Evolutionary conservation across 2,329 filamentous ascomycete species (phyloP).

Genomic region (Zasmidium citrigriseum): DNA sequence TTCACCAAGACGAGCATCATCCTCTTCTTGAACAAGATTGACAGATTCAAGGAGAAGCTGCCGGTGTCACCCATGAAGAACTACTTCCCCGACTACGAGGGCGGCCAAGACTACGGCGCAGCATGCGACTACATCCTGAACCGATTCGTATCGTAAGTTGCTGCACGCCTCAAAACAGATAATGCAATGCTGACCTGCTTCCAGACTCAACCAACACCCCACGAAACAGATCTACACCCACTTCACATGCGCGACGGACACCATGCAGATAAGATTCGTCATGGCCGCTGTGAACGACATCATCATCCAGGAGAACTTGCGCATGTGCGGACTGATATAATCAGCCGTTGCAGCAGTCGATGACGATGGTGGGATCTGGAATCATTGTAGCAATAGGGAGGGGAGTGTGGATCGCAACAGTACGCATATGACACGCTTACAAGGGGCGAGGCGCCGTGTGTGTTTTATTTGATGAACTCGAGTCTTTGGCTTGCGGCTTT

Average conservation of each 20-base stretch:
- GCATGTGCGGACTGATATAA: conserved; percentile 94
- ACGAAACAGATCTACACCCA: conserved; percentile 99
- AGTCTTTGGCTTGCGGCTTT: not conserved
- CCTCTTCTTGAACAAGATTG: conserved; percentile 74
- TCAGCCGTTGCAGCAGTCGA: conserved; percentile 8
- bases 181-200: conserved; percentile 16
- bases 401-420: conserved; percentile 10
- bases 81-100: conserved; percentile 79
- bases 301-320: conserved; percentile 99
- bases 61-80: conserved; percentile 74
- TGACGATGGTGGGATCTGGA: not conserved
- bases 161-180: not conserved
- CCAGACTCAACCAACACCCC: conserved; percentile 87
- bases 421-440: conserved; percentile 8
- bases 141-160: conserved; percentile 73
- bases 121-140: conserved; percentile 99
- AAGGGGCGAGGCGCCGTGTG: not conserved
- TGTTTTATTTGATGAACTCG: not conserved
- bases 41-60: conserved; percentile 74
- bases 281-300: conserved; percentile 99
- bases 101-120: conserved; percentile 90
- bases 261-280: conserved; percentile 98
- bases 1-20: conserved; percentile 74
- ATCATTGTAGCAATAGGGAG: conserved; percentile 11
- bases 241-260: conserved; percentile 98